Evolutionary conservation across 345 rosid species (phyloP).

Genomic region (Erodium maritimum): DNA sequence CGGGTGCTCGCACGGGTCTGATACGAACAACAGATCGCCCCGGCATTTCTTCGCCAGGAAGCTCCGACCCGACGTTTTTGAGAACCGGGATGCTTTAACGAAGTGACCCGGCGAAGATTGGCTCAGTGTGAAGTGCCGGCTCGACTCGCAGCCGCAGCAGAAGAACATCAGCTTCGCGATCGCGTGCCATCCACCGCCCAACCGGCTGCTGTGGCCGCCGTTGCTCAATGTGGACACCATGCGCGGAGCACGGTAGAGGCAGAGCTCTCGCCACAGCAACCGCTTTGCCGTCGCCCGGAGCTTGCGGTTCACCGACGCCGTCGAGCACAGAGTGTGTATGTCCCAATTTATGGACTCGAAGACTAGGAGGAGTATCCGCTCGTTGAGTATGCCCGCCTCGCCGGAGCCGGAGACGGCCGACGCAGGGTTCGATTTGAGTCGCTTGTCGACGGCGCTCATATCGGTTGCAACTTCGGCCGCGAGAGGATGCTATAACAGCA

Average conservation of each 20-base stretch:
- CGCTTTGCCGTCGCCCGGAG: constrained; percentile 60
- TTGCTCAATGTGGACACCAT: constrained; percentile 40
- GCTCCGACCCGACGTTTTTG: constrained; percentile 76
- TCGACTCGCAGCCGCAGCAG: constrained; percentile 61
- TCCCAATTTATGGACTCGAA: constrained; percentile 63
- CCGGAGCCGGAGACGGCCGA: constrained; percentile 12
- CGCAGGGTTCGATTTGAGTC: constrained; percentile 18
- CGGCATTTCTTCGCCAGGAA: constrained; percentile 46
- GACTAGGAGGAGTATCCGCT: constrained; percentile 41
- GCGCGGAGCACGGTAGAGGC: constrained; percentile 52
- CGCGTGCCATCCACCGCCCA: constrained; percentile 56
- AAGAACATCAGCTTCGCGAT: constrained; percentile 72
- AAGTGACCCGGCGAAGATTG: constrained; percentile 44
- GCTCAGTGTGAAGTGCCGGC: constrained; percentile 34
- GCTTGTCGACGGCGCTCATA: constrained; percentile 25
- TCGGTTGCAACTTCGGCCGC: constrained; percentile 2
- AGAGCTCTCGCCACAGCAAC: constrained; percentile 60
- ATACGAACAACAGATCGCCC: constrained; percentile 52
- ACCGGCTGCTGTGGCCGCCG: constrained; percentile 15
- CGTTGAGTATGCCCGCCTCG: constrained; percentile 47
- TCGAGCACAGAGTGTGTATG: constrained; percentile 37
- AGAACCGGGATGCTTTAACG: constrained; percentile 47
- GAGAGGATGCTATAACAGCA: no score
- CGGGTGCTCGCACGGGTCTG: constrained; percentile 80
- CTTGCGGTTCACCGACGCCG: constrained; percentile 48